Conservation (phyloP, 208 protist species). For the Crithidia expoeki region DNA sequence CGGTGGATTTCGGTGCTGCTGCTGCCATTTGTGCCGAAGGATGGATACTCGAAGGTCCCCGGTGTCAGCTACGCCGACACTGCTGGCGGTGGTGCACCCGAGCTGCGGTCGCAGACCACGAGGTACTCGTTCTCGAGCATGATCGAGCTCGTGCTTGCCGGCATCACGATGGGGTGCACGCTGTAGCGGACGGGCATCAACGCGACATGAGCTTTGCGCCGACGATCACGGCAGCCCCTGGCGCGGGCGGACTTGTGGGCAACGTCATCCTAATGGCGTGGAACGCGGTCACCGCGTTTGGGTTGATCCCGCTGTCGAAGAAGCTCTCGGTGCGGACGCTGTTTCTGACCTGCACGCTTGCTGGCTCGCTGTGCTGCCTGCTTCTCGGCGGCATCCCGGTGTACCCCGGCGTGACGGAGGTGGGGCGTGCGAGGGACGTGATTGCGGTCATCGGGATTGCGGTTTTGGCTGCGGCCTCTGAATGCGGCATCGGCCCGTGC, state of each 20-base stretch:
- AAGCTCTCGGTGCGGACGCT: constrained; percentile 23
- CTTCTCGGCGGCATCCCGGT: too few relatives aligned
- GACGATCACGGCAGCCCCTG: constrained; percentile 36
- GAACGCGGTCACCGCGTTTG: constrained; percentile 44
- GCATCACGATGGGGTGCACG: constrained; percentile 35
- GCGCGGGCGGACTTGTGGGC: constrained; percentile 38
- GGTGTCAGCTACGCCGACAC: constrained; percentile 9
- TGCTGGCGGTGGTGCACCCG: neutral
- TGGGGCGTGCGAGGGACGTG: constrained; percentile 22
- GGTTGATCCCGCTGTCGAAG: constrained; percentile 39
- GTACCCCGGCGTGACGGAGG: too few relatives aligned
- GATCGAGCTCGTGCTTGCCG: constrained; percentile 20
- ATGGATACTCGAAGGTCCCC: constrained; percentile 15
- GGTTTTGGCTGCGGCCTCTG: constrained; percentile 46
- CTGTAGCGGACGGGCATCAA: constrained; percentile 58
- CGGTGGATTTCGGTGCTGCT: constrained; percentile 8
- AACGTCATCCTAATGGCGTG: constrained; percentile 62
- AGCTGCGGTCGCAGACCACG: constrained; percentile 1
- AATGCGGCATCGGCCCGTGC: constrained; percentile 46
- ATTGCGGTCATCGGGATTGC: constrained; percentile 43
- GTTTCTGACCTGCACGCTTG: constrained; percentile 31
- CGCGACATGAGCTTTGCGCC: constrained; percentile 61
- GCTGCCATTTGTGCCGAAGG: constrained; percentile 19
- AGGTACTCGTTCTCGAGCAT: constrained; percentile 2
- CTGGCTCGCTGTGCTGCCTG: too few relatives aligned